Evolutionary conservation across 2,329 filamentous ascomycete species (phyloP), one percentile per base, ranked within the genome.

Genomic region (Nannizziopsis arthrosporioides): DNA sequence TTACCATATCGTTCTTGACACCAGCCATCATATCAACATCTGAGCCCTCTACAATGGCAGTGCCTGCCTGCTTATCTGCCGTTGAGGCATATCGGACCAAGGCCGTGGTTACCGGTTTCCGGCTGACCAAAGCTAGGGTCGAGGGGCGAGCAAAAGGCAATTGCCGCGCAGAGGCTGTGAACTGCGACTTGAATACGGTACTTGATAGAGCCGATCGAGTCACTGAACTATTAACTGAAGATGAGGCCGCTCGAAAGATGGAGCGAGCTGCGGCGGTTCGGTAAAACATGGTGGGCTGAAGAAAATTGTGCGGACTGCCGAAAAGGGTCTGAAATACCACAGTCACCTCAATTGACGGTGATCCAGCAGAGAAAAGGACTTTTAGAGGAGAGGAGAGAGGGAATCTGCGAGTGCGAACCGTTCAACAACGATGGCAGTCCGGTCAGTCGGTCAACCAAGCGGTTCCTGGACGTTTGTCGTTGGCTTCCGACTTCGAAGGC

Each of bases 1-100:
- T 37, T 72, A 85, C 82, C 59, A 85, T 60, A 59, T 79, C 76
- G 44, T 66, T 59, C 56, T 68, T 73, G 51, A 79, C 68, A 42
- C 72, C 72, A 42, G 67, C 71, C 60, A 74, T 67, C 68, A 76
- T 71, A 54, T 75, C 72, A 42, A 63, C 56, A 43, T 72, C 69
- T 44, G 65, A 59, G 38, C 69, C 69, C 44, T 58, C 47, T 0
- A 88, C 82, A 5, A 68, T 62, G 35, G 77, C 75, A 0, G 83
- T 83, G 22, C 76, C 65, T 2, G 76, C 67, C 54, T 82, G 70
- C 37, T 62, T 66, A 55, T 84, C 73, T 47, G 77, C 75, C 49
- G 61, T 63, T 34, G 66, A 67, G 27, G 68, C 63, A 61, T 73
- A 70, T 54, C 72, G 73, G 55, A 74, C 66, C 39, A 74, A 64